phyloP scores from a whole-genome alignment of 108 stramenopile species.

The Skeletonema menzelii region DNA sequence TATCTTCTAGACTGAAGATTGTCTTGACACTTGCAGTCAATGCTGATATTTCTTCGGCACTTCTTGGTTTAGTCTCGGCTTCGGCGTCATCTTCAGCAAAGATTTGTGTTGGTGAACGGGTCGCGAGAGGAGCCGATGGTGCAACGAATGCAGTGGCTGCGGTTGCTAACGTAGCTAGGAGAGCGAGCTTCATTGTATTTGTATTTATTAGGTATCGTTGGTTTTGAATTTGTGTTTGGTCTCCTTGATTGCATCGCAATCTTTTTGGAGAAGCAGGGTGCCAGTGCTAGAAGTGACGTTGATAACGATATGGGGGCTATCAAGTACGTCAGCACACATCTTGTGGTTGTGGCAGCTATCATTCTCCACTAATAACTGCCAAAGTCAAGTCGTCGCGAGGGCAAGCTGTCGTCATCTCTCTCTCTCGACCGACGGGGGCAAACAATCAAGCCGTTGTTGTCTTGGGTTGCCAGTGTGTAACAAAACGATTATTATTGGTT shows the following conservation, averaged over 20 bases:
- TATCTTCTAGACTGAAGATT: slow-evolving; percentile 86
- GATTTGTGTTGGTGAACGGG: slow-evolving; percentile 11
- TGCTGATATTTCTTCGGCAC: slow-evolving; percentile 69
- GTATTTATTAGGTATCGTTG: background rate
- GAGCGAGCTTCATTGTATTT: slow-evolving; percentile 62
- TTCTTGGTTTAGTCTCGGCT: slow-evolving; percentile 21
- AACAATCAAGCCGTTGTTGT: background rate
- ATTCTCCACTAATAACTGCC: background rate
- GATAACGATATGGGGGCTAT: background rate
- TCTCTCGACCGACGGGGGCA: background rate
- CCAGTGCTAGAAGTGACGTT: background rate
- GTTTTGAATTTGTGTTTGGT: background rate
- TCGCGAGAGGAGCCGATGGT: slow-evolving; percentile 3
- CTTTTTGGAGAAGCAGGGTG: background rate
- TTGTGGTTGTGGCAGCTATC: background rate
- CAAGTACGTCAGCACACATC: background rate
- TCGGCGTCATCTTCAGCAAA: slow-evolving; percentile 27
- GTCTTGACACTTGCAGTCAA: slow-evolving; percentile 71
- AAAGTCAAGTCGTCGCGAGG: too few relatives aligned
- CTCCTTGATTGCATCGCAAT: background rate
- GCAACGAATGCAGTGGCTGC: slow-evolving; percentile 53
- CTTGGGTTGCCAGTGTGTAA: background rate
- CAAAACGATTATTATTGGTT: background rate
- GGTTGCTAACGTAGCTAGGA: slow-evolving; percentile 40
- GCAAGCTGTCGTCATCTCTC: background rate